Base-by-base conservation (phyloP, 768 basidiomycete genomes). In the Russula earlei region DNA sequence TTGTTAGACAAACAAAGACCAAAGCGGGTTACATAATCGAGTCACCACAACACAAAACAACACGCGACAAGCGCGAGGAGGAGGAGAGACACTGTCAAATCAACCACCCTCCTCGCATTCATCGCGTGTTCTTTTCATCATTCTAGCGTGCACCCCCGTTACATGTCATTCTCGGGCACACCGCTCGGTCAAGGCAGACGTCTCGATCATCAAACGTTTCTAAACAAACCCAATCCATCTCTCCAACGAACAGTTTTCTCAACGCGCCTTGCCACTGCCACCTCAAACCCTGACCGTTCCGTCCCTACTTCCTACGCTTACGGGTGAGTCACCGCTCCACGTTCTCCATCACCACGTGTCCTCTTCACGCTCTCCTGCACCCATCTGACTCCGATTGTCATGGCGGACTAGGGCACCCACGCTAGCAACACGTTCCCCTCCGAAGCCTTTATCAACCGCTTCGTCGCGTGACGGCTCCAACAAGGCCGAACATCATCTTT, bases 161-260 rank as follows among this genome's bases (percentile, higher is more conserved):
- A 75, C 77, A 91, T 91, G 87, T 89, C 87, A 71, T 91, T 91
- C 82, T 78, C 85, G 68, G 78, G 82, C 70, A 89, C 87, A 69
- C 85, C 87, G 55, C 72, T 89, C 63, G 84, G 83, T 72, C 84
- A 87, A 82, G 84, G 83, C 75, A 85, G 87, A 78, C 83, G 87
- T 74, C 81, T 89, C 68, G 86, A 88, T 78, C 86, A 84, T 69
- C 74, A 75, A 68, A 77, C 85, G 49, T 89, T 91, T 67, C 80
- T 87, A 68, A 83, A 82, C 58, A 87, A 85, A 66, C 68, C 62
- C 12, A 34, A 65, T 46, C 56, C 56, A 49, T 74, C 70, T 49
- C 70, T 55, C 67, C 69, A 50, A 53, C 63, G 69, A 70, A 19
- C 70, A 62, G 63, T 67, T 62, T 48, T 56, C 34, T 10, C 44